Conservation (phyloP, 345 rosid genomes). For the Eucalyptus urophylla region DNA sequence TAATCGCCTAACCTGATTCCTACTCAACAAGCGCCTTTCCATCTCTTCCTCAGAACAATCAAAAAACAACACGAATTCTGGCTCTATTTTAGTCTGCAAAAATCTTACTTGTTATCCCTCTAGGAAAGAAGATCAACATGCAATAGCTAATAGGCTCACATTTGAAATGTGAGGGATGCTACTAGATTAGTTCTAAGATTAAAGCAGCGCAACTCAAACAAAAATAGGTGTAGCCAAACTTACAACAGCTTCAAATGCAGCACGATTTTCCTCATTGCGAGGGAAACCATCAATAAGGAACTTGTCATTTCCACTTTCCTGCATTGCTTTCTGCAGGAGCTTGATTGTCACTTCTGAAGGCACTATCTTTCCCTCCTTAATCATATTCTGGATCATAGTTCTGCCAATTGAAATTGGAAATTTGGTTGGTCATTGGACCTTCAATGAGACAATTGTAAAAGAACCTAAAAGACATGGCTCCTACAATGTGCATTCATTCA, state of each 20-base stretch:
- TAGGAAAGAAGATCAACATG: background rate
- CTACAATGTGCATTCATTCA: background rate
- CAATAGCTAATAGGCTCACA: background rate
- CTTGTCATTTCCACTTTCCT: slow-evolving; percentile 41
- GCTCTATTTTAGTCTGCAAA: slow-evolving; percentile 50
- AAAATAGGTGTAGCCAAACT: background rate
- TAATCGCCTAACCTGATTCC: slow-evolving; percentile 48
- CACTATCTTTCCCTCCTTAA: slow-evolving; percentile 67
- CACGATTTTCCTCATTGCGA: slow-evolving; percentile 70
- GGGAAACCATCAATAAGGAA: slow-evolving; percentile 85
- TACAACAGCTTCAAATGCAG: slow-evolving; percentile 57
- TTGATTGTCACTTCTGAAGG: slow-evolving; percentile 80
- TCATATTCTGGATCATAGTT: slow-evolving; percentile 56
- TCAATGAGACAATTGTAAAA: background rate
- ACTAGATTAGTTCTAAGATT: background rate
- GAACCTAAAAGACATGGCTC: background rate
- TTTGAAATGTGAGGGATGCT: background rate
- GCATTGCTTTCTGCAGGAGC: slow-evolving; percentile 67
- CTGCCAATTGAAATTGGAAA: slow-evolving; percentile 10
- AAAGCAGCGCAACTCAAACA: background rate
- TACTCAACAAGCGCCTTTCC: slow-evolving; percentile 45
- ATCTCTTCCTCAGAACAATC: slow-evolving; percentile 56
- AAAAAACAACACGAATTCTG: slow-evolving; percentile 47
- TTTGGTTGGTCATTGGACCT: background rate
- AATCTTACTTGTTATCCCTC: background rate